A percentile compares a stretch with the other conserved stretches of the same genome.
phyloP scores from a whole-genome alignment of 352 stramenopile genomes.

The Thalassiosira oceanica region DNA sequence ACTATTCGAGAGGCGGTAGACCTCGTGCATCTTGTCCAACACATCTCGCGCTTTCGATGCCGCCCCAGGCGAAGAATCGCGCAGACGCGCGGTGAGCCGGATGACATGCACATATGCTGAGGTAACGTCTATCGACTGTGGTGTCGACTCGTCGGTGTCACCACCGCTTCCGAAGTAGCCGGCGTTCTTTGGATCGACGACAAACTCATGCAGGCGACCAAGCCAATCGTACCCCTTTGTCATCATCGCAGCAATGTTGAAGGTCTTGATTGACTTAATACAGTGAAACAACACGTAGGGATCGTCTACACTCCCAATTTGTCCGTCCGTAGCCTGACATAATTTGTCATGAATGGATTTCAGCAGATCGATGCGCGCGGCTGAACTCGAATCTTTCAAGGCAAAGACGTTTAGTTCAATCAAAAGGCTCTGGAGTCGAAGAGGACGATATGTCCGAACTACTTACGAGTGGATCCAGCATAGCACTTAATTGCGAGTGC shows the following conservation, averaged over 20 bases:
- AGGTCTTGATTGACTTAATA: slow-evolving; percentile 48
- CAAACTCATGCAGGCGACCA: slow-evolving; percentile 30
- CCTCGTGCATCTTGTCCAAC: no score
- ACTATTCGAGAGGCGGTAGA: no score
- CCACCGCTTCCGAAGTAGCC: slow-evolving; percentile 15
- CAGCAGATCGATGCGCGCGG: slow-evolving; percentile 33
- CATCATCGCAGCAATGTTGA: slow-evolving; percentile 22
- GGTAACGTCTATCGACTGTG: slow-evolving; percentile 42
- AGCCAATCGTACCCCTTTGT: slow-evolving; percentile 37
- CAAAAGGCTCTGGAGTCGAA: no score
- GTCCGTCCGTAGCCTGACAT: slow-evolving; percentile 11
- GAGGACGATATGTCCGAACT: no score
- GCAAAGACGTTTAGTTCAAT: no score
- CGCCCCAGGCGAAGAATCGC: no score
- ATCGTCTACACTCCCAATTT: slow-evolving; percentile 34
- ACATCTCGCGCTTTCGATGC: no score
- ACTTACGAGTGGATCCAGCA: no score
- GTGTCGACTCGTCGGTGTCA: background rate
- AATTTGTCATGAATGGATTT: slow-evolving; percentile 38
- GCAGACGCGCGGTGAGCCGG: slow-evolving; percentile 30
- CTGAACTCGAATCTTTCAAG: no score
- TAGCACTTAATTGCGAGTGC: no score
- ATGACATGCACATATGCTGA: slow-evolving; percentile 42
- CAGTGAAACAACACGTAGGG: slow-evolving; percentile 50
- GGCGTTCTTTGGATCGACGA: slow-evolving; percentile 23